Evolutionary conservation across 164 flowering plant species (phyloP).

Genomic region (Protea cynaroides): DNA sequence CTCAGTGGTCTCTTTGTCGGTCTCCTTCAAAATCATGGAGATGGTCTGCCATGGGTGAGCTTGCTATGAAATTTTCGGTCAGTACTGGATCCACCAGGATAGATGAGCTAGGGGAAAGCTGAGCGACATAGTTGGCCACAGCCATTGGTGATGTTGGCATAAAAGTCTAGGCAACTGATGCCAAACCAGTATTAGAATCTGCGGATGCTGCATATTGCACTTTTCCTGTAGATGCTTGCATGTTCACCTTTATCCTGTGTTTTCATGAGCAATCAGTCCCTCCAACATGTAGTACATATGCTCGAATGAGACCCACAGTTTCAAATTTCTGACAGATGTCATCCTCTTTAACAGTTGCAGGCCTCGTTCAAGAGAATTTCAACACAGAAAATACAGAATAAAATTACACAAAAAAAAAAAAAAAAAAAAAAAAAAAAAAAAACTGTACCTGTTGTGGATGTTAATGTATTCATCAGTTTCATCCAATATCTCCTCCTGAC

Average conservation of each 20-base stretch:
- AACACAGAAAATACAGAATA: background rate
- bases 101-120: conserved; percentile 19
- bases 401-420: background rate
- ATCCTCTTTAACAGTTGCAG: background rate
- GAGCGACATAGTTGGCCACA: conserved; percentile 2
- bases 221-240: conserved; percentile 62
- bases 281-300: background rate
- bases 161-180: conserved; percentile 14
- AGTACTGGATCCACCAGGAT: conserved; percentile 12
- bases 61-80: conserved; percentile 16
- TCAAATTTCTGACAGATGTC: background rate
- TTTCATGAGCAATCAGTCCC: background rate
- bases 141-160: conserved; percentile 9
- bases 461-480: conserved; percentile 94
- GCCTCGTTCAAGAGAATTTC: background rate
- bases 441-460: conserved; percentile 74
- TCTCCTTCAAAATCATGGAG: conserved; percentile 16
- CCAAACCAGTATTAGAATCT: conserved; percentile 19
- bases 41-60: conserved; percentile 16
- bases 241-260: conserved; percentile 79
- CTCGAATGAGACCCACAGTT: background rate
- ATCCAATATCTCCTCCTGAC: conserved; percentile 93
- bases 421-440: background rate
- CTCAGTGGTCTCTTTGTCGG: conserved; percentile 5
- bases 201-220: conserved; percentile 14